These are phyloP conservation scores for Trypanosoma lewisi DNA, from an alignment of 208 protist genomes.

Conservation along the genomic window DNA sequence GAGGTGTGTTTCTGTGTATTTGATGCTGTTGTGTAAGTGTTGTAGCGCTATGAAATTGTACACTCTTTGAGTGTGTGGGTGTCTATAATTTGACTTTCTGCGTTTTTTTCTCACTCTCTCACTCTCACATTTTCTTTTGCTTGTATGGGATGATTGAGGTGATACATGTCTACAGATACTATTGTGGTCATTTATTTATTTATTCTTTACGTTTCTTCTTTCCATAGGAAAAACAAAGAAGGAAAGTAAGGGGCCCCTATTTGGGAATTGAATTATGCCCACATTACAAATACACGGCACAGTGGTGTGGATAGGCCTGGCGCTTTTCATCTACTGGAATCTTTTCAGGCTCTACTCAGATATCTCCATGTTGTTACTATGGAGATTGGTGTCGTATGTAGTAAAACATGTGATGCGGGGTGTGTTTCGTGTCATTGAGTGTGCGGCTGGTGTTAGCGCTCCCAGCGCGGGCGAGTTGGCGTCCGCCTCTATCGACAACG, in stretches of 20 bases:
- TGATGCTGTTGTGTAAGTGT: too few species aligned
- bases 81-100: too few species aligned
- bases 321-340: slow-evolving; percentile 59
- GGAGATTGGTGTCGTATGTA: slow-evolving; percentile 12
- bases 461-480: neutral
- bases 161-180: too few species aligned
- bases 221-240: slow-evolving; percentile 22
- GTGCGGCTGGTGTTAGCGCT: slow-evolving; percentile 3
- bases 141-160: too few species aligned
- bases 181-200: neutral
- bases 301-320: slow-evolving; percentile 14
- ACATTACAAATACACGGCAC: slow-evolving; percentile 5
- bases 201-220: neutral
- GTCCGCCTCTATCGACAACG: neutral
- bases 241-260: neutral
- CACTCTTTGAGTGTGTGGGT: too few species aligned
- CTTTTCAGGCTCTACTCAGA: slow-evolving; percentile 30
- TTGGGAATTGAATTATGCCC: slow-evolving; percentile 5
- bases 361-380: slow-evolving; percentile 8
- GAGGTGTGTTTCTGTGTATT: too few species aligned
- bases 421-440: slow-evolving; percentile 3
- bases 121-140: slow-evolving; percentile 15
- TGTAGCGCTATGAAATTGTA: too few species aligned
- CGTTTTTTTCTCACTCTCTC: neutral
- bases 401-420: neutral